Percentiles rank a stretch among this genome's conserved stretches.
phyloP scores from a whole-genome alignment of 345 rosid genomes.

The Eucalyptus tenuipes region DNA sequence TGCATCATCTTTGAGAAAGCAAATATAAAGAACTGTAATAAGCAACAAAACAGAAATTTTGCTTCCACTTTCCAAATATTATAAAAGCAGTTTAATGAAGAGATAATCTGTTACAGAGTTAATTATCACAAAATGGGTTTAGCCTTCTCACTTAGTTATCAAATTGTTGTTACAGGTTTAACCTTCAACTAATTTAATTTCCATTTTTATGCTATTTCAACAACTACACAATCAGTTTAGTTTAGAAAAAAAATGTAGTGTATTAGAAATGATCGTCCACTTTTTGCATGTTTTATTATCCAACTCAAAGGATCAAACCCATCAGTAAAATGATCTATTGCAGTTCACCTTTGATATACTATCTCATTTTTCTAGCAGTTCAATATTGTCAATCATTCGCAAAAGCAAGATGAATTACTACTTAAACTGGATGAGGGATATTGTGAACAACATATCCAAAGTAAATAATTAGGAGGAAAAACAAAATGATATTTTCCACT shows the following conservation, averaged over 20 bases:
- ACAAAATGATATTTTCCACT: neutral
- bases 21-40: neutral
- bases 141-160: neutral
- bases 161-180: neutral
- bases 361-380: no score
- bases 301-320: neutral
- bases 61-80: neutral
- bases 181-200: neutral
- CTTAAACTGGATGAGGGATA: neutral
- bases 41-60: neutral
- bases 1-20: neutral
- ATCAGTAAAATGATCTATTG: neutral
- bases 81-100: neutral
- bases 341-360: neutral
- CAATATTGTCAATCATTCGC: no score
- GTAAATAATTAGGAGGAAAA: neutral
- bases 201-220: neutral
- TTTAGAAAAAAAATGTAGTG: neutral
- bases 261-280: neutral
- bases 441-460: neutral
- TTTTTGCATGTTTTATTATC: neutral
- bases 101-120: neutral
- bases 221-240: neutral
- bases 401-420: neutral
- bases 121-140: neutral